Conservation (phyloP, 208 protist genomes). For the Crithidia sp. region DNA sequence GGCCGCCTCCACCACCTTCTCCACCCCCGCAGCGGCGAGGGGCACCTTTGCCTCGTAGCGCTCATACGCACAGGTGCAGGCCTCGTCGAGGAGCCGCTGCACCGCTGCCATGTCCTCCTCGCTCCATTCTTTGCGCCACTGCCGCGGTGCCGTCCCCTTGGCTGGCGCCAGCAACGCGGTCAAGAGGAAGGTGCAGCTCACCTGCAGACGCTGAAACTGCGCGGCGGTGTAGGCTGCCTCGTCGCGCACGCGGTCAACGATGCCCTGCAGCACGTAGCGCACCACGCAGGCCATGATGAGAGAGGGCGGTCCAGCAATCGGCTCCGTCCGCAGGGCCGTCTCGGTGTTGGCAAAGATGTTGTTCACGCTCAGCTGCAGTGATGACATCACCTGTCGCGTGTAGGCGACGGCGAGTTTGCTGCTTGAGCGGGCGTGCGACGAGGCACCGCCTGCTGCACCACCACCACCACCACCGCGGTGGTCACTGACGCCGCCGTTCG, state of each 20-base stretch:
- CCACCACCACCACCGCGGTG: slow-evolving; percentile 30
- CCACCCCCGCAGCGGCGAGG: slow-evolving; percentile 57
- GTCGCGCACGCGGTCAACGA: slow-evolving; percentile 70
- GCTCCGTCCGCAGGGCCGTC: slow-evolving; percentile 46
- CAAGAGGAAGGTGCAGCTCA: slow-evolving; percentile 75
- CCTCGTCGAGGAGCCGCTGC: slow-evolving; percentile 70
- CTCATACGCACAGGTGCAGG: slow-evolving; percentile 78
- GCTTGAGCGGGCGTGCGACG: slow-evolving; percentile 4
- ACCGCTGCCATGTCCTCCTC: slow-evolving; percentile 33
- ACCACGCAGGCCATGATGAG: slow-evolving; percentile 53
- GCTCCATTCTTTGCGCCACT: slow-evolving; percentile 63
- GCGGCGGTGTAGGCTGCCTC: slow-evolving; percentile 32
- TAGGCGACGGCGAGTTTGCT: slow-evolving; percentile 36
- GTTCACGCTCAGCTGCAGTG: slow-evolving; percentile 72
- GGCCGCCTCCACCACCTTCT: slow-evolving; percentile 54
- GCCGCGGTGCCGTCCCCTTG: slow-evolving; percentile 49
- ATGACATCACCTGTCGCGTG: slow-evolving; percentile 55
- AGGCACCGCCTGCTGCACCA: background rate
- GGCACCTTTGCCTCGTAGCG: slow-evolving; percentile 71
- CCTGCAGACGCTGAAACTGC: slow-evolving; percentile 71
- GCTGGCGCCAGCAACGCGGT: slow-evolving; percentile 49
- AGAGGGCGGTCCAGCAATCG: slow-evolving; percentile 37
- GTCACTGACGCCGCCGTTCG: slow-evolving; percentile 30
- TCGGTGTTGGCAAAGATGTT: slow-evolving; percentile 66
- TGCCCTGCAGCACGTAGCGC: slow-evolving; percentile 69